Evolutionary conservation across 1,139 yeast species (phyloP).

Genomic region (Lodderomyces theae): DNA sequence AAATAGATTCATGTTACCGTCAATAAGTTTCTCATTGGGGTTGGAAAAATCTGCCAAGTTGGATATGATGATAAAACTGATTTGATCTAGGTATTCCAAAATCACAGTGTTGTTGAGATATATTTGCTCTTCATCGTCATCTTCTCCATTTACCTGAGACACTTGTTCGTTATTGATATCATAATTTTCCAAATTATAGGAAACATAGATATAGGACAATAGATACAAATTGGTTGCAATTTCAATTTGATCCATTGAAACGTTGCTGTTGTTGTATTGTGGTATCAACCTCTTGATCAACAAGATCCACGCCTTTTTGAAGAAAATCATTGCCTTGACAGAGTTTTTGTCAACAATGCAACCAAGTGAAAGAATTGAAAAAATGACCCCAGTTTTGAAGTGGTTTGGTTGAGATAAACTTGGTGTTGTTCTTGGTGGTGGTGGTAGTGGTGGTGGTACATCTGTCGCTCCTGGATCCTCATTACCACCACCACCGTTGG

Average conservation of each 20-base stretch:
- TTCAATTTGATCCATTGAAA: conserved; percentile 40
- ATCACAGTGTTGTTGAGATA: conserved; percentile 35
- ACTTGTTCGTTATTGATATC: conserved; percentile 8
- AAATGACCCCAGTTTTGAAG: conserved; percentile 29
- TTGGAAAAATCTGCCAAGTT: conserved; percentile 20
- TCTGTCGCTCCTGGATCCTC: neutral
- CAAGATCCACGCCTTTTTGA: conserved; percentile 44
- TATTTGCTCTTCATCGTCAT: conserved; percentile 12
- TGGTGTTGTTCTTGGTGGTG: conserved; percentile 3
- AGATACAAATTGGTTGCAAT: conserved; percentile 34
- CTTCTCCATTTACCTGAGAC: neutral
- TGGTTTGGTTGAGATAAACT: conserved; percentile 14
- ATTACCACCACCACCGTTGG: neutral
- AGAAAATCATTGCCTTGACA: conserved; percentile 29
- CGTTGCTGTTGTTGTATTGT: conserved; percentile 36
- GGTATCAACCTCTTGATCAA: conserved; percentile 44
- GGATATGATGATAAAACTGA: conserved; percentile 33
- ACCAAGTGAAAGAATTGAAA: conserved; percentile 29
- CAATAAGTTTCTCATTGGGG: conserved; percentile 21
- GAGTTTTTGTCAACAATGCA: conserved; percentile 17
- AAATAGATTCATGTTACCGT: conserved; percentile 29
- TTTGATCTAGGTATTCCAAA: conserved; percentile 47
- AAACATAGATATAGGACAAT: conserved; percentile 30
- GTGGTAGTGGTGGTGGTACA: conserved; percentile 4
- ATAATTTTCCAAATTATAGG: conserved; percentile 23